A percentile compares a stretch with the other conserved stretches of the same genome.
phyloP scores from a whole-genome alignment of 805 yeast genomes.

The Candida qinlingensis region DNA sequence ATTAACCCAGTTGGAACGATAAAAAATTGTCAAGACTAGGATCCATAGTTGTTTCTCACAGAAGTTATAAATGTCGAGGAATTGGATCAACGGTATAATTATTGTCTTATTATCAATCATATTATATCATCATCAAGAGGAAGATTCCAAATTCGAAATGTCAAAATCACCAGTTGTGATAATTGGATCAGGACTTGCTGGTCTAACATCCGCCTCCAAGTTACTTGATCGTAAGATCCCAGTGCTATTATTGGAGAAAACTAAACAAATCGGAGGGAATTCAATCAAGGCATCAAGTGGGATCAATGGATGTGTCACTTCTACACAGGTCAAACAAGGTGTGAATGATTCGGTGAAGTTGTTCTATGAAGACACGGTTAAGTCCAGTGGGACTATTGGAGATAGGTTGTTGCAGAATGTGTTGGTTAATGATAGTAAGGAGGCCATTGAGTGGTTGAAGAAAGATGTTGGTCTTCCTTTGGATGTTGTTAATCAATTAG shows the following conservation, averaged over 20 bases:
- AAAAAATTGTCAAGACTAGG: too few relatives aligned
- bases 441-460: slow-evolving; percentile 72
- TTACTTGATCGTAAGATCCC: slow-evolving; percentile 36
- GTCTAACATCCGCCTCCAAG: slow-evolving; percentile 62
- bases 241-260: slow-evolving; percentile 45
- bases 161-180: slow-evolving; percentile 32
- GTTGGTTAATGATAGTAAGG: slow-evolving; percentile 54
- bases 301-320: slow-evolving; percentile 65
- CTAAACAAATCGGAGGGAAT: slow-evolving; percentile 48
- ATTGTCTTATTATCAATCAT: too few relatives aligned
- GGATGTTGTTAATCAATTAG: slow-evolving; percentile 65
- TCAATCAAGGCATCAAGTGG: slow-evolving; percentile 60
- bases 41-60: too few relatives aligned
- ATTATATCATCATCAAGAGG: too few relatives aligned
- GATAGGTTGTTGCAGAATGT: slow-evolving; percentile 53
- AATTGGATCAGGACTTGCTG: slow-evolving; percentile 82
- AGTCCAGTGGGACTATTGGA: slow-evolving; percentile 60
- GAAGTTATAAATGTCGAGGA: too few relatives aligned
- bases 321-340: slow-evolving; percentile 43
- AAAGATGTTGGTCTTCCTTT: slow-evolving; percentile 56
- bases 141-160: background rate
- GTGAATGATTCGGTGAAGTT: slow-evolving; percentile 52
- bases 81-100: too few relatives aligned
- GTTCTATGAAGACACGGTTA: slow-evolving; percentile 62
- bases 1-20: too few relatives aligned